phyloP scores from a whole-genome alignment of 2,329 filamentous ascomycete species.

The Colletotrichum sp. region DNA sequence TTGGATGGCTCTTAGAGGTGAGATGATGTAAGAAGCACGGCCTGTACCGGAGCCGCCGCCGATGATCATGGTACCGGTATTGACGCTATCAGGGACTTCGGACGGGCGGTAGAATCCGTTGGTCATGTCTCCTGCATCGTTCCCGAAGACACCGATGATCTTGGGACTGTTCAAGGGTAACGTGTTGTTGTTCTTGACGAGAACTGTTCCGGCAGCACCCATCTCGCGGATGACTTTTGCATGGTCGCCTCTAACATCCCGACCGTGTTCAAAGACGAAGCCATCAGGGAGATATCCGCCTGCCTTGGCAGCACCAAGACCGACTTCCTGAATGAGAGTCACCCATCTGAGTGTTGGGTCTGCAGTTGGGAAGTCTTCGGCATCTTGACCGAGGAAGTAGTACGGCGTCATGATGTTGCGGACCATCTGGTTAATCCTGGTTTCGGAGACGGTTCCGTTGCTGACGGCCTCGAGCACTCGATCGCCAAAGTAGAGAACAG shows the following conservation, averaged over 20 bases:
- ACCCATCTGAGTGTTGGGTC: constrained; percentile 31
- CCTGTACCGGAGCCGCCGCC: constrained; percentile 60
- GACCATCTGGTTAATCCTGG: constrained; percentile 80
- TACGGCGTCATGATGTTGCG: constrained; percentile 79
- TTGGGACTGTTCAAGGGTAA: constrained; percentile 61
- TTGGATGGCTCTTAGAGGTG: constrained; percentile 57
- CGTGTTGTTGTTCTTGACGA: constrained; percentile 73
- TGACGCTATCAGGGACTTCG: background rate
- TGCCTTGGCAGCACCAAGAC: constrained; percentile 7
- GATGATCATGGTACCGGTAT: constrained; percentile 32
- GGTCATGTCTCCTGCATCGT: constrained; percentile 23
- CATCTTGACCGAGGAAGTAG: constrained; percentile 79
- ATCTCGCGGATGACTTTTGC: constrained; percentile 60
- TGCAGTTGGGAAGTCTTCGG: constrained; percentile 58
- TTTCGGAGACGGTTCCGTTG: constrained; percentile 75
- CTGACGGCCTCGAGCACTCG: constrained; percentile 73
- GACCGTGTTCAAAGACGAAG: constrained; percentile 43
- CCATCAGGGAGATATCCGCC: constrained; percentile 23
- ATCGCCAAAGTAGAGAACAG: constrained; percentile 50
- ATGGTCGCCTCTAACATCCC: constrained; percentile 57
- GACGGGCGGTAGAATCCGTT: background rate
- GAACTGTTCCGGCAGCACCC: constrained; percentile 62
- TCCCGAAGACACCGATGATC: constrained; percentile 10
- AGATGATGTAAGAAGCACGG: constrained; percentile 56
- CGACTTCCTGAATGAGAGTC: background rate